These are phyloP conservation scores for Phlebiopsis gigantea DNA, from an alignment of 768 basidiomycete genomes.

Conservation along the genomic window DNA sequence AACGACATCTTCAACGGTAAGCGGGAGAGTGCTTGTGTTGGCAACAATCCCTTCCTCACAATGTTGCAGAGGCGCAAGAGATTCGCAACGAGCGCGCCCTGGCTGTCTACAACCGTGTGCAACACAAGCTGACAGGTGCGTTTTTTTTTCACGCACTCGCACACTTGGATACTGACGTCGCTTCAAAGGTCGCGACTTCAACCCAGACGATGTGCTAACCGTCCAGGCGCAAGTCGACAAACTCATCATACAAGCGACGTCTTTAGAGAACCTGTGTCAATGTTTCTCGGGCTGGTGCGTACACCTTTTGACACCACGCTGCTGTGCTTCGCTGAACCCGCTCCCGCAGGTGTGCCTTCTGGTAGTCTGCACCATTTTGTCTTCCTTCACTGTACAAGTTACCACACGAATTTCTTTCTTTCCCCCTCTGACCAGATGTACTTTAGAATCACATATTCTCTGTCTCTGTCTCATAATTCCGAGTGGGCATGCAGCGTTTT, in stretches of 20 bases:
- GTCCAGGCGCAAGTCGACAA: constrained; percentile 89
- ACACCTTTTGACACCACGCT: no score
- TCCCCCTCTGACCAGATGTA: no score
- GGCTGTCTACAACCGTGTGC: constrained; percentile 90
- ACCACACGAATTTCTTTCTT: no score
- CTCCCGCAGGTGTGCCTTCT: constrained; percentile 62
- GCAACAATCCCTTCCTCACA: not conserved
- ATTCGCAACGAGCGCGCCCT: constrained; percentile 88
- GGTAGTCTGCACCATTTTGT: constrained; percentile 37
- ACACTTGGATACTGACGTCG: not conserved
- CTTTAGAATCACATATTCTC: no score
- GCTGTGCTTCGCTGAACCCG: not conserved
- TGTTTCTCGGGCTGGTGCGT: constrained; percentile 91
- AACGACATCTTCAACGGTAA: constrained; percentile 94
- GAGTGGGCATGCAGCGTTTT: no score
- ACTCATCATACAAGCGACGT: constrained; percentile 89
- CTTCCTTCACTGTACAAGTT: no score
- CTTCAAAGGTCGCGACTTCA: constrained; percentile 81
- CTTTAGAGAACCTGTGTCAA: constrained; percentile 92
- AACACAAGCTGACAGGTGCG: constrained; percentile 88
- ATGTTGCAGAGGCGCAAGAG: constrained; percentile 59
- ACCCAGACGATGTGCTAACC: constrained; percentile 67
- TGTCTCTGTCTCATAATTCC: no score
- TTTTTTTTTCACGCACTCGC: not conserved
- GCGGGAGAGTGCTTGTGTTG: constrained; percentile 21